phyloP scores from a whole-genome alignment of 495 filamentous ascomycete species.

The Entonaema liquescens region DNA sequence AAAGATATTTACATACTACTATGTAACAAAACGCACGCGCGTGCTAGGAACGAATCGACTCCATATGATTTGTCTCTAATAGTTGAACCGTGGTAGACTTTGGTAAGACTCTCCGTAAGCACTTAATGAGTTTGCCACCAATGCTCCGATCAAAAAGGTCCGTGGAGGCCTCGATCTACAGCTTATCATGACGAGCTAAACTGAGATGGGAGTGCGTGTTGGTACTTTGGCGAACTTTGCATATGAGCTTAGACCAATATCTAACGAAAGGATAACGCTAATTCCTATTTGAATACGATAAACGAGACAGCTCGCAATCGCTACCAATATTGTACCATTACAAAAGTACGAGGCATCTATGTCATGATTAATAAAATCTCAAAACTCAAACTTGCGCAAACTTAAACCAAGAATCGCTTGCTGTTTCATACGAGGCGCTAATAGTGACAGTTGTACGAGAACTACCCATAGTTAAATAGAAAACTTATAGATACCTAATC shows the following conservation, averaged over 20 bases:
- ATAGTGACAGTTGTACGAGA: background rate
- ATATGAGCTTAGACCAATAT: background rate
- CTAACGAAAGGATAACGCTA: background rate
- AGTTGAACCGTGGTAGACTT: background rate
- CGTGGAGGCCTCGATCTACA: conserved; percentile 17
- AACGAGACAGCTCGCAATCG: background rate
- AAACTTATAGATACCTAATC: background rate
- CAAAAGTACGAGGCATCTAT: background rate
- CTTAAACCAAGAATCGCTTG: background rate
- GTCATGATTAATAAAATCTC: background rate
- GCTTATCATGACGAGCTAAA: conserved; percentile 10
- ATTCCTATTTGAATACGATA: background rate
- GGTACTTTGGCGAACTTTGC: background rate
- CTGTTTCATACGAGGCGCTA: background rate
- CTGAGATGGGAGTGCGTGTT: background rate
- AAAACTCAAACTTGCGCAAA: background rate
- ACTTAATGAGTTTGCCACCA: conserved; percentile 1
- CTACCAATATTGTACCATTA: background rate
- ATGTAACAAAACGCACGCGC: background rate
- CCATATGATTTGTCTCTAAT: background rate
- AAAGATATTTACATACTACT: background rate
- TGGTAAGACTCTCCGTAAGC: background rate
- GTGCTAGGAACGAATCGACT: background rate
- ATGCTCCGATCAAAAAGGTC: conserved; percentile 11
- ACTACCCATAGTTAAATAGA: background rate